phyloP scores from a whole-genome alignment of 306 rosid species.

The Cucurbita moschata region DNA sequence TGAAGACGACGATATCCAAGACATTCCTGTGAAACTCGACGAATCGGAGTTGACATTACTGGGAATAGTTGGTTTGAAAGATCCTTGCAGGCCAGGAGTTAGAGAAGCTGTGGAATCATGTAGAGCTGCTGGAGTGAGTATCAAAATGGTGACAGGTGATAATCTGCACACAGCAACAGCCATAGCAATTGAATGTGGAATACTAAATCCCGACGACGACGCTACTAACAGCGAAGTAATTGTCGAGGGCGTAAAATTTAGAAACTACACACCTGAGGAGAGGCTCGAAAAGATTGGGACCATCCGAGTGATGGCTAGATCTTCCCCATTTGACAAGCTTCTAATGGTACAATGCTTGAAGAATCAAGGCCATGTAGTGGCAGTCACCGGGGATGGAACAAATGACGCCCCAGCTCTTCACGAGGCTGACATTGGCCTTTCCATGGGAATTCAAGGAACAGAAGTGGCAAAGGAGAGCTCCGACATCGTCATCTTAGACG shows the following conservation, averaged over 20 bases:
- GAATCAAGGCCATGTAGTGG: conserved; percentile 14
- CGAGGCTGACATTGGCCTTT: conserved; percentile 20
- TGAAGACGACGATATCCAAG: background rate
- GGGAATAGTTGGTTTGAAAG: conserved; percentile 12
- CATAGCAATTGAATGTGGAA: conserved; percentile 13
- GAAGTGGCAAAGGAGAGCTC: conserved; percentile 21
- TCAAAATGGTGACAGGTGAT: conserved; percentile 17
- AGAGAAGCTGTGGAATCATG: conserved; percentile 13
- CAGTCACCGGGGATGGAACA: conserved; percentile 20
- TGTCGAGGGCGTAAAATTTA: conserved; percentile 4
- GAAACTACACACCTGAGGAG: conserved; percentile 13
- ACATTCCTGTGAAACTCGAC: background rate
- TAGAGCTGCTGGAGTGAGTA: conserved; percentile 11
- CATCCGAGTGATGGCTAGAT: conserved; percentile 16
- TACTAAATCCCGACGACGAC: background rate
- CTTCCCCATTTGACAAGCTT: conserved; percentile 17
- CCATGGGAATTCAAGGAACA: conserved; percentile 19
- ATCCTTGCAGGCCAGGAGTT: conserved; percentile 12
- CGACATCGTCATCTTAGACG: conserved; percentile 13
- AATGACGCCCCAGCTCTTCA: conserved; percentile 18
- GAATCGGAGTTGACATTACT: conserved; percentile 6
- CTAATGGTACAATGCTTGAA: conserved; percentile 16
- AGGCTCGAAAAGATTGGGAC: conserved; percentile 6
- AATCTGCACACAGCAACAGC: conserved; percentile 16
- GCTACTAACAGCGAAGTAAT: background rate